Percentiles rank a stretch among this genome's conserved stretches.
Conservation (phyloP, 1,284 basidiomycete species). For the Leccinum pallidistipes region DNA sequence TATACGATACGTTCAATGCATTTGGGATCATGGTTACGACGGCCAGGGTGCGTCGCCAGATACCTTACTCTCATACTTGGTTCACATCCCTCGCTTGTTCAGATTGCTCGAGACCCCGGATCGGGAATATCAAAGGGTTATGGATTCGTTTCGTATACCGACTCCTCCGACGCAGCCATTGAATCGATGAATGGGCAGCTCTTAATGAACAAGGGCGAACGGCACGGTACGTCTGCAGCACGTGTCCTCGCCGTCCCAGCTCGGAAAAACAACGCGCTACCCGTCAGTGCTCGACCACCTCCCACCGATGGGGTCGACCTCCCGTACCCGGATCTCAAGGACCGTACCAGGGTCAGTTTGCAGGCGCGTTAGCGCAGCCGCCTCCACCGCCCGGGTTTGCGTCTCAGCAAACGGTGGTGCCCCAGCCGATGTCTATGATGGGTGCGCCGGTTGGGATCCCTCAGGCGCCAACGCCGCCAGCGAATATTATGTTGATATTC, state of each 20-base stretch:
- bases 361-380: conserved; percentile 73
- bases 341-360: conserved; percentile 86
- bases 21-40: conserved; percentile 94
- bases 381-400: conserved; percentile 70
- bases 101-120: conserved; percentile 90
- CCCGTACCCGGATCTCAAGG: conserved; percentile 65
- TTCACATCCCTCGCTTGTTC: conserved; percentile 7
- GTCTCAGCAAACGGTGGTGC: conserved; percentile 64
- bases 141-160: conserved; percentile 95
- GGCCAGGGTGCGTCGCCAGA: conserved; percentile 72
- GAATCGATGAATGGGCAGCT: conserved; percentile 98
- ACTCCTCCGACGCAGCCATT: conserved; percentile 94
- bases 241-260: conserved; percentile 94
- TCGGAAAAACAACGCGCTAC: conserved; percentile 89
- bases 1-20: conserved; percentile 94
- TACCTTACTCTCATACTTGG: background rate
- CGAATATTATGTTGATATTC: conserved; percentile 36
- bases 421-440: conserved; percentile 43
- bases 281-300: conserved; percentile 65
- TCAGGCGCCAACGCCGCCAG: conserved; percentile 25
- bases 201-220: conserved; percentile 97
- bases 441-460: conserved; percentile 41
- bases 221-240: conserved; percentile 95
- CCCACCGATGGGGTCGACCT: conserved; percentile 63
- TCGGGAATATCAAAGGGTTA: conserved; percentile 92